Evolutionary conservation across 1,284 basidiomycete species (phyloP).

Genomic region (Naganishia sp.): DNA sequence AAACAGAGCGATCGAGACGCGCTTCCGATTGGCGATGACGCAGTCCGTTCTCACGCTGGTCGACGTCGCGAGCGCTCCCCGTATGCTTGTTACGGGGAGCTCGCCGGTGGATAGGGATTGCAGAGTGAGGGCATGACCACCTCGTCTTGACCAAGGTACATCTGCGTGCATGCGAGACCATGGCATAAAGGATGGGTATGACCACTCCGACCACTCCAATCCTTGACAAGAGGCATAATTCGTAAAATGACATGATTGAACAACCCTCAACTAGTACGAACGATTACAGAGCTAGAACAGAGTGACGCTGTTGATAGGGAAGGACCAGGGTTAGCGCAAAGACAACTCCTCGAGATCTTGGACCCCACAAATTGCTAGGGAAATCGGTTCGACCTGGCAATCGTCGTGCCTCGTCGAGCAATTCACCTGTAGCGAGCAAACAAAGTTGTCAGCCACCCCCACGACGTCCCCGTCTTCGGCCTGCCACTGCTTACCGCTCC

Average conservation of each 20-base stretch:
- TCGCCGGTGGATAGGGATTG: too few species aligned
- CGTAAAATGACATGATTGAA: neutral
- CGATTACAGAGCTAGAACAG: conserved; percentile 36
- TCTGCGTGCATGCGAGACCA: too few species aligned
- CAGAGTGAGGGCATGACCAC: too few species aligned
- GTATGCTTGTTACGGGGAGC: too few species aligned
- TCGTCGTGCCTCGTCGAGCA: conserved; percentile 80
- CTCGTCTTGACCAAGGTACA: too few species aligned
- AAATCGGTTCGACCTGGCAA: conserved; percentile 78
- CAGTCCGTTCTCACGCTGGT: too few species aligned
- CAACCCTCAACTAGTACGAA: too few species aligned
- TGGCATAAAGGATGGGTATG: too few species aligned
- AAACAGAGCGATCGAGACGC: too few species aligned
- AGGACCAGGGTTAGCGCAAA: conserved; percentile 16
- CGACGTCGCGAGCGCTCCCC: too few species aligned
- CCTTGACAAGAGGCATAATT: neutral
- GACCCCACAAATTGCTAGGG: conserved; percentile 76
- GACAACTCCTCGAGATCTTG: neutral
- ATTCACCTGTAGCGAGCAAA: conserved; percentile 42
- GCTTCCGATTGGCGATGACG: too few species aligned
- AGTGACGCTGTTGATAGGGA: conserved; percentile 36
- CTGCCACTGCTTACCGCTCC: conserved; percentile 65
- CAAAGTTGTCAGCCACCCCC: neutral
- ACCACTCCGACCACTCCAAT: too few species aligned
- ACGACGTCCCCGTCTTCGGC: neutral